Conservation (phyloP, 768 basidiomycete genomes). For the Solioccasus polychromus region DNA sequence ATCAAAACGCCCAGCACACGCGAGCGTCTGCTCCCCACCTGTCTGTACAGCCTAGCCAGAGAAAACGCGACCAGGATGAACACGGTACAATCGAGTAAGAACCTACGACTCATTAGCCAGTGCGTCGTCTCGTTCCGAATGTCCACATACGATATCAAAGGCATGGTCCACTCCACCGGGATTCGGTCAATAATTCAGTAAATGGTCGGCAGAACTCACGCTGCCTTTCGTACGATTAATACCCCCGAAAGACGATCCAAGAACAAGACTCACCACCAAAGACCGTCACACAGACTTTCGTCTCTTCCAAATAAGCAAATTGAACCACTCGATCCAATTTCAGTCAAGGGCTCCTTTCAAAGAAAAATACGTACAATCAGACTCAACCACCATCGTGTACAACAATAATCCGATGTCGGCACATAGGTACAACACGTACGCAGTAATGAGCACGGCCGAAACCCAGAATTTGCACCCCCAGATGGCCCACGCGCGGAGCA, state of each 20-base stretch:
- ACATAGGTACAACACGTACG: slow-evolving; percentile 5
- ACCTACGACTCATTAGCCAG: background rate
- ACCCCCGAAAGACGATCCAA: too few species aligned
- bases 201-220: background rate
- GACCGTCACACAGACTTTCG: background rate
- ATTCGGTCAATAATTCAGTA: background rate
- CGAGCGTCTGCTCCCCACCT: background rate
- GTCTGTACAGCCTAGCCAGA: background rate
- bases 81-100: background rate
- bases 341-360: background rate
- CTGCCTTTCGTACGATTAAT: too few species aligned
- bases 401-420: background rate
- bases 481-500: slow-evolving; percentile 17
- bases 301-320: background rate
- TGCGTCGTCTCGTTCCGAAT: too few species aligned
- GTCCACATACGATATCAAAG: background rate
- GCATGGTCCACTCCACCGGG: background rate
- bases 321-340: background rate
- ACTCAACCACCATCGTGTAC: background rate
- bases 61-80: background rate
- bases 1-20: background rate
- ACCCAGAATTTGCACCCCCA: slow-evolving; percentile 7
- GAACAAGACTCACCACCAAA: background rate
- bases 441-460: background rate
- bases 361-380: background rate